Evolutionary conservation across 176 grass and related monocot species (phyloP), one percentile per base, ranked within the genome.

Genomic region (Ensete glaucum): DNA sequence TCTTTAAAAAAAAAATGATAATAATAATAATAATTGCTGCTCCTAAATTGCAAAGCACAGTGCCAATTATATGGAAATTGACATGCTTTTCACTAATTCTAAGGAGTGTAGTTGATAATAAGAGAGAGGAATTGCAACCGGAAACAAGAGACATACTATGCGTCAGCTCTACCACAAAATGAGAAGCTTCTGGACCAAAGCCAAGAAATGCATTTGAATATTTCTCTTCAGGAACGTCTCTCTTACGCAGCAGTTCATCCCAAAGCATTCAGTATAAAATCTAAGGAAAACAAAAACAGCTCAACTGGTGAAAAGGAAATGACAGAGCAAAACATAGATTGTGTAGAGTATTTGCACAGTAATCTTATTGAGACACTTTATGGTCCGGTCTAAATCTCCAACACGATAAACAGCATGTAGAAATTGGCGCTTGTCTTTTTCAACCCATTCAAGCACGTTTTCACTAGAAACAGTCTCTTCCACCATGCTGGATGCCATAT

Each of bases 171-270:
- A 99, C 50, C 67, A 82, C 90, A 82, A 94, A 99, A 74, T 99
- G 86, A 23, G 84, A 93, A 20, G 86, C 84, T 78, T 98, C 95
- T 19, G 90, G 86, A 68, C 95, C 90, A 85, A 89, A 93, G 23
- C 95, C 95, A 76, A 98, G 95, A 80, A 98, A 93, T 43, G 95
- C 90, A 70, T 98, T 93, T 50, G 86, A 85, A 73, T 98, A 98
- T 80, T 98, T 98, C 82, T 98, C 90, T 60, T 89, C 90, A 68
- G 95, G 95, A 60, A 98, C 60, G 67, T 98, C 90, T 72, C 90
- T 93, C 81, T 98, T 93, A 74, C 90, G 90, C 67, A 98, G 73
- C 54, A 98, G 76, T 51, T 89, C 95, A 93, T 93, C 26, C 90
- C 95, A 76, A 98, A 90, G 76, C 88, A 89, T 82, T 98, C 90